Evolutionary conservation across 2,329 filamentous ascomycete species (phyloP).

Genomic region (Aspergillus sp.): DNA sequence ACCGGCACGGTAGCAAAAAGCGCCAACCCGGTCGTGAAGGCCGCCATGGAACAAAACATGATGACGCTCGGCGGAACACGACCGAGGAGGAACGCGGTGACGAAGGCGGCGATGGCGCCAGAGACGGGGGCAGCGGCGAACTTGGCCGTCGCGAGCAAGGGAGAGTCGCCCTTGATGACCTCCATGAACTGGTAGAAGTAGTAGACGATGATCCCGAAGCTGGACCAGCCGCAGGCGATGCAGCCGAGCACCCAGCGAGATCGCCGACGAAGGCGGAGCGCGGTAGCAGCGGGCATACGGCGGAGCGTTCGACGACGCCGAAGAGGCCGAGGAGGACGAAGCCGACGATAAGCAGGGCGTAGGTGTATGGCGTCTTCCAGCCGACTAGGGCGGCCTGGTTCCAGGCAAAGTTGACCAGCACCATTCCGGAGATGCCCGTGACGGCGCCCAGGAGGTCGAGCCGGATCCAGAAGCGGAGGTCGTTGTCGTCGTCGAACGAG

Average conservation of each 20-base stretch:
- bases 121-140: conserved; percentile 17
- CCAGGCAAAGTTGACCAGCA: conserved; percentile 57
- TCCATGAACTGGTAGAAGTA: conserved; percentile 45
- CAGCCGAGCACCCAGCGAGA: conserved; percentile 48
- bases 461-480: conserved; percentile 7
- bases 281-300: conserved; percentile 46
- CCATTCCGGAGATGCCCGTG: conserved; percentile 44
- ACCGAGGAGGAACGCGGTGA: conserved; percentile 25
- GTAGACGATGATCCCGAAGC: conserved; percentile 45
- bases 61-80: conserved; percentile 20
- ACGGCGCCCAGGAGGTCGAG: conserved; percentile 31
- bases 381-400: conserved; percentile 52
- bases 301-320: conserved; percentile 40
- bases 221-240: conserved; percentile 46
- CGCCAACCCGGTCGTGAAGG: conserved; percentile 22
- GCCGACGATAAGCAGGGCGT: conserved; percentile 47
- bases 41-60: conserved; percentile 23
- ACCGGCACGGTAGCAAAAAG: conserved; percentile 29
- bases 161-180: conserved; percentile 21
- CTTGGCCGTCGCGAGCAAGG: conserved; percentile 20
- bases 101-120: conserved; percentile 23
- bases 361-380: conserved; percentile 47
- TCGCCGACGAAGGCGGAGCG: conserved; percentile 41
- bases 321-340: conserved; percentile 46
- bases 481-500: conserved; percentile 5